Evolutionary conservation across 2,329 filamentous ascomycete species (phyloP), one percentile per base, ranked within the genome.

Genomic region (Aspergillus sp.): DNA sequence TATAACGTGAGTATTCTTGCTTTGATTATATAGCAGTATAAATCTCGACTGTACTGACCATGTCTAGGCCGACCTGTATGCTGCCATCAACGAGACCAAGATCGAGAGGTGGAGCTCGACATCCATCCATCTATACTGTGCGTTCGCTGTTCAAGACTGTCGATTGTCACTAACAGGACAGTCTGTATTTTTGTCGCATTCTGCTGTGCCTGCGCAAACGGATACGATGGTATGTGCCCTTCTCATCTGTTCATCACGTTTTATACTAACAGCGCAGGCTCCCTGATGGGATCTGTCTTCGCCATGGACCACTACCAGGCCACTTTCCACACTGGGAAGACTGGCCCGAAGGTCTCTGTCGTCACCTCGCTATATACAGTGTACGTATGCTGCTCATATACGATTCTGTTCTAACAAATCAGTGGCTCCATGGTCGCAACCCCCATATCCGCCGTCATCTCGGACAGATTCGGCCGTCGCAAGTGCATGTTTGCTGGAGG

Each of bases 291-390:
- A 26, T 65, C 68, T 5, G 62, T 71, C 22, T 57, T 66, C 18
- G 68, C 67, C 4, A 71, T 71, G 68, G 48, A 63, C n/a, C 62
- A 65, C 9, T 71, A 65, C 45, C 70, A 81, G 72, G 5, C 68
- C 64, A 70, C 68, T 1, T 80, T 81, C 60, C 60, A 76, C 5
- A 73, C 69, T 5, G 73, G 71, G n/a, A 67, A 68, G 55, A 73
- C 66, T 8, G 79, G 74, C 13, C 59, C 67, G 20, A 68, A 71
- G 48, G 76, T 80, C 48, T 75, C 79, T 4, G 56, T 81, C 20
- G 66, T 71, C 17, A 70, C 62, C 56, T 81, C 78, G 5, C 72
- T 82, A 22, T 81, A 82, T 64, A 78, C 77, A 4, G 76, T 81
- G 78, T 80, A 68, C 61, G 78, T 71, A 20, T 36, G 32, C 17